Conservation (phyloP, 495 filamentous ascomycete species). For the Ramalina peruviana region DNA sequence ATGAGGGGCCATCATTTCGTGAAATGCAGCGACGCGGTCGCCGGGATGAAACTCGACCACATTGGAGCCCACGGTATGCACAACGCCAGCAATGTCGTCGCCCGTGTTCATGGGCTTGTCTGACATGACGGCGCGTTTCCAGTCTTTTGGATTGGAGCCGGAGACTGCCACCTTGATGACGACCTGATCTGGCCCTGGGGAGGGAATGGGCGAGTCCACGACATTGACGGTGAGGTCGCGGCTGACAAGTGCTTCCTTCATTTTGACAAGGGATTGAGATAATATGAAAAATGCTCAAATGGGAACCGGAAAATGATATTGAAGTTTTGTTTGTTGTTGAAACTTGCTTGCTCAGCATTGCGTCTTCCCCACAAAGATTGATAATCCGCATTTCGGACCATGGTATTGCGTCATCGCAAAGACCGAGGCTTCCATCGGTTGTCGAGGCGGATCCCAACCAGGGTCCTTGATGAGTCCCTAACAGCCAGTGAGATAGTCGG, state of each 20-base stretch:
- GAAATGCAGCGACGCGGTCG: slow-evolving; percentile 59
- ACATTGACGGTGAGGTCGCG: slow-evolving; percentile 42
- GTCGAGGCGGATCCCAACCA: no score
- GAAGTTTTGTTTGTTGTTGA: no score
- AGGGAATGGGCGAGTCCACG: slow-evolving; percentile 49
- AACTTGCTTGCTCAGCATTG: no score
- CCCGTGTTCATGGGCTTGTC: slow-evolving; percentile 36
- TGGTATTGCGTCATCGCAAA: no score
- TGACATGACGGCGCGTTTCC: slow-evolving; percentile 34
- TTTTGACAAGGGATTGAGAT: slow-evolving; percentile 15
- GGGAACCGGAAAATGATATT: no score
- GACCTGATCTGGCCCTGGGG: slow-evolving; percentile 44
- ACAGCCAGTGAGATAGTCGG: neutral
- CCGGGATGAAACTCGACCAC: slow-evolving; percentile 50
- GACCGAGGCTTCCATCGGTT: no score
- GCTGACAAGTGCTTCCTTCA: slow-evolving; percentile 55
- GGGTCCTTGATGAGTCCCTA: neutral
- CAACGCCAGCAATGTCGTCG: slow-evolving; percentile 60
- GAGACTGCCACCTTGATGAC: slow-evolving; percentile 56
- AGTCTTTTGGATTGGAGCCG: slow-evolving; percentile 71
- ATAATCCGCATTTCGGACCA: no score
- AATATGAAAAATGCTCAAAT: no score
- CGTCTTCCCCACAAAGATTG: neutral
- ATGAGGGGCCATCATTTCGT: slow-evolving; percentile 38
- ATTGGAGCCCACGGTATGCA: slow-evolving; percentile 45